phyloP scores from a whole-genome alignment of 2,329 filamentous ascomycete species.

The Trichoderma brevicompactum region DNA sequence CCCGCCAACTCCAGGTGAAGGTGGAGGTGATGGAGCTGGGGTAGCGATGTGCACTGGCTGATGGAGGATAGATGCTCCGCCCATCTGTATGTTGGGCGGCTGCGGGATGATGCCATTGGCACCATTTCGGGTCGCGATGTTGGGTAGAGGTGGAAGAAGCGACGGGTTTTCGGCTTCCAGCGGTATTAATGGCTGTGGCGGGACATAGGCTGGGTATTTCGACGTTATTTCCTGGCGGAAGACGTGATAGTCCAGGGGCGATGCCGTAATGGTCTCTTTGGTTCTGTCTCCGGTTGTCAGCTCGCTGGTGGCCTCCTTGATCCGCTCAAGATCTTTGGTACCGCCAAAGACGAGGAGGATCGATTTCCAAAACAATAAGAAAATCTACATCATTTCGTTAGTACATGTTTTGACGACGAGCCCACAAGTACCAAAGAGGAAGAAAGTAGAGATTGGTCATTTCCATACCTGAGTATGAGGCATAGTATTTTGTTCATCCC shows the following conservation, averaged over 20 bases:
- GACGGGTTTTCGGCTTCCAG: constrained; percentile 90
- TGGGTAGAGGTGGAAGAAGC: constrained; percentile 81
- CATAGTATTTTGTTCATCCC: constrained; percentile 68
- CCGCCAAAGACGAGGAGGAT: constrained; percentile 86
- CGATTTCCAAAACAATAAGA: constrained; percentile 90
- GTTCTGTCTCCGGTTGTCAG: constrained; percentile 62
- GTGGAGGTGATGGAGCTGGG: constrained; percentile 91
- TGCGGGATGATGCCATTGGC: constrained; percentile 65
- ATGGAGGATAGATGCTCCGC: constrained; percentile 80
- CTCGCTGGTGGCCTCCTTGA: constrained; percentile 74
- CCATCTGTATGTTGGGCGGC: constrained; percentile 58
- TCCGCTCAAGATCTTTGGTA: constrained; percentile 69
- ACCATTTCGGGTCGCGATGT: constrained; percentile 68
- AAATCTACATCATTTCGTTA: constrained; percentile 55
- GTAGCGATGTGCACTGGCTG: constrained; percentile 99
- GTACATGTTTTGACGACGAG: constrained; percentile 27
- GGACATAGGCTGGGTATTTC: constrained; percentile 96
- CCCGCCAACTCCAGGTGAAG: constrained; percentile 82
- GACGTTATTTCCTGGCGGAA: constrained; percentile 97
- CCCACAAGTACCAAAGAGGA: constrained; percentile 31
- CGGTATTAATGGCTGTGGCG: constrained; percentile 79
- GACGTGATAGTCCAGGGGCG: constrained; percentile 91
- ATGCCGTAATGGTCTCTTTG: constrained; percentile 85
- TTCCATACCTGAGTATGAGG: constrained; percentile 65
- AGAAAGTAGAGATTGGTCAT: not conserved